Conservation (phyloP, 371 early-diverging fungal genomes). For the Mortierella sp. region DNA sequence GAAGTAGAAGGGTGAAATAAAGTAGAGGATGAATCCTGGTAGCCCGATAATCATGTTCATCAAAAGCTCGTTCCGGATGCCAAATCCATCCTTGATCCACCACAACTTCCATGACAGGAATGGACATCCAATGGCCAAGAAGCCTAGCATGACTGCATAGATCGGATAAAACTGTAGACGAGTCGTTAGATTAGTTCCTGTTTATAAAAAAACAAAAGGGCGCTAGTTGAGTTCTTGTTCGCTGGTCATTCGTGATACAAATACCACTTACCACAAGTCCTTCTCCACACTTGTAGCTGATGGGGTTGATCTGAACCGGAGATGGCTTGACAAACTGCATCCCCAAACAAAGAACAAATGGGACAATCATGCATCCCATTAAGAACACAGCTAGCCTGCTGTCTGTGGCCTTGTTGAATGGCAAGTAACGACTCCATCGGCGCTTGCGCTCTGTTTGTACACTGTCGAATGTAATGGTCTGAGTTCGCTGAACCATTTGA, state of each 20-base stretch:
- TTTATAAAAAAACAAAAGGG: too few species aligned
- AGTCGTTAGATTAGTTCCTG: too few species aligned
- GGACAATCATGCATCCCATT: conserved; percentile 27
- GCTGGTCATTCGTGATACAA: neutral
- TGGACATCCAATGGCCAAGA: conserved; percentile 39
- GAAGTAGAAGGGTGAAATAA: conserved; percentile 42
- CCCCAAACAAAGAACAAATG: conserved; percentile 29
- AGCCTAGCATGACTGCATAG: conserved; percentile 38
- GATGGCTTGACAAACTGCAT: conserved; percentile 51
- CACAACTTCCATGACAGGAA: conserved; percentile 35
- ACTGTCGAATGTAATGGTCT: conserved; percentile 3
- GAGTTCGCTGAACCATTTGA: neutral
- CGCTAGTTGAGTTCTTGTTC: too few species aligned
- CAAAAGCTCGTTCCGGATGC: conserved; percentile 48
- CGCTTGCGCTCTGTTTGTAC: conserved; percentile 1
- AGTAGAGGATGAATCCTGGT: conserved; percentile 47
- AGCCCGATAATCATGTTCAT: conserved; percentile 42
- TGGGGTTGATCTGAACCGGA: conserved; percentile 45
- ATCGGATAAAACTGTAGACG: conserved; percentile 40
- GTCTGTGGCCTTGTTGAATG: conserved; percentile 48
- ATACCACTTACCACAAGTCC: conserved; percentile 37
- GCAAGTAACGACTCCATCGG: conserved; percentile 44
- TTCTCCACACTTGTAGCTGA: conserved; percentile 40
- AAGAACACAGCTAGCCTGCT: conserved; percentile 37
- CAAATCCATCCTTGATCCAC: conserved; percentile 54